Conservation (phyloP, 441 rosid species). For the Eruca vesicaria region DNA sequence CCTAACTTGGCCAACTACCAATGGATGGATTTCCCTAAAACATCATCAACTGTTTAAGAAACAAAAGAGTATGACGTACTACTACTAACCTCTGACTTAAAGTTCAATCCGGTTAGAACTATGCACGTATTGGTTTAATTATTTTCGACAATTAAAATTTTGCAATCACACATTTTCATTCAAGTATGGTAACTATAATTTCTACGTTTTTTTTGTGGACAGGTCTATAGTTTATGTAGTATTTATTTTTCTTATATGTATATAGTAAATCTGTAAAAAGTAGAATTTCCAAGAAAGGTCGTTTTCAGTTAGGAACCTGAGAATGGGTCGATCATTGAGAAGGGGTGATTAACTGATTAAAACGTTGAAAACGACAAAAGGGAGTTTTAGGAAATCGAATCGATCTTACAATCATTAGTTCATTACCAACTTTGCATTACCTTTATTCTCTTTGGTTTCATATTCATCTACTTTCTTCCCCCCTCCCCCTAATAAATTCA, state of each 20-base stretch:
- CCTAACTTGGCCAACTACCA: too few relatives aligned
- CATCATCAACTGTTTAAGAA: too few relatives aligned
- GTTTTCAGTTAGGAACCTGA: slow-evolving; percentile 22
- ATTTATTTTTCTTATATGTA: neutral
- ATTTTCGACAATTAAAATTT: neutral
- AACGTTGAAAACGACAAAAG: slow-evolving; percentile 15
- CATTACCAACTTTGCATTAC: neutral
- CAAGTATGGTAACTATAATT: neutral
- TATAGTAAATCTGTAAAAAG: too few relatives aligned
- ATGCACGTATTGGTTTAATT: too few relatives aligned
- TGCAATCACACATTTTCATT: neutral
- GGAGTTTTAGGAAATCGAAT: neutral
- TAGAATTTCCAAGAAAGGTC: neutral
- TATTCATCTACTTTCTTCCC: neutral
- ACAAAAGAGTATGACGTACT: too few relatives aligned
- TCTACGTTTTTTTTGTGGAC: neutral
- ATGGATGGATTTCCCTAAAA: too few relatives aligned
- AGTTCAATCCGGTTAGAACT: too few relatives aligned
- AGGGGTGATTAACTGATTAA: neutral
- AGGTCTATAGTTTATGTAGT: too few relatives aligned
- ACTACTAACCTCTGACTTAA: too few relatives aligned
- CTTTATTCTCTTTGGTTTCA: neutral
- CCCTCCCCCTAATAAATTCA: neutral
- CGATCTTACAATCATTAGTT: slow-evolving; percentile 15
- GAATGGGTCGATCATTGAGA: neutral